Evolutionary conservation across 1,139 yeast species (phyloP).

Genomic region (Pichia cactophila): DNA sequence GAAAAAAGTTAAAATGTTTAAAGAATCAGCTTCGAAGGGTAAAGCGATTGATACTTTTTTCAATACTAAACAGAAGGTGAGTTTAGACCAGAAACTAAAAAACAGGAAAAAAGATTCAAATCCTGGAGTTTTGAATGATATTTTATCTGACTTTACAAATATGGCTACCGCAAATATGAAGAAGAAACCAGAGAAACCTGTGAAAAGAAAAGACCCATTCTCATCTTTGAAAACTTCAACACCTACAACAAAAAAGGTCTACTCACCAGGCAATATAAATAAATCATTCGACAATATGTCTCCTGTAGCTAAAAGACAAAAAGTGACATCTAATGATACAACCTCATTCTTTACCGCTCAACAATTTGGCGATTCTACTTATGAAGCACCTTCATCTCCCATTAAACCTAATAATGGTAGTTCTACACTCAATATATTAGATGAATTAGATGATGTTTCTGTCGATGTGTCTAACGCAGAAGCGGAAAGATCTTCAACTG

Average conservation of each 20-base stretch:
- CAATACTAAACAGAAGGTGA: constrained; percentile 26
- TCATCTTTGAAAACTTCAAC: constrained; percentile 21
- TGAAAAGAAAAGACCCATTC: constrained; percentile 23
- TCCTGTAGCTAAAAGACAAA: constrained; percentile 17
- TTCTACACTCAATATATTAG: constrained; percentile 10
- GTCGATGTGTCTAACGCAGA: constrained; percentile 9
- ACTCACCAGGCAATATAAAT: constrained; percentile 14
- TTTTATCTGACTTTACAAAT: constrained; percentile 37
- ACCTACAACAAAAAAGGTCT: constrained; percentile 5
- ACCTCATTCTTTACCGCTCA: constrained; percentile 18
- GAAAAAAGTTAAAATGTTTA: constrained; percentile 35
- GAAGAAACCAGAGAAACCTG: constrained; percentile 15
- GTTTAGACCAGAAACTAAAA: constrained; percentile 16
- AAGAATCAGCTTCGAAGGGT: constrained; percentile 34
- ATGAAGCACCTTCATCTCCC: constrained; percentile 27
- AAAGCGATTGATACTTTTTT: constrained; percentile 51
- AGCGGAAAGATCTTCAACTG: background rate
- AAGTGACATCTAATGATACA: constrained; percentile 17
- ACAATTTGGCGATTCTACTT: constrained; percentile 14
- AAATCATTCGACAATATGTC: constrained; percentile 9
- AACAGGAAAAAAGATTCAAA: constrained; percentile 25
- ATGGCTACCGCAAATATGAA: constrained; percentile 16
- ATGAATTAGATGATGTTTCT: constrained; percentile 10
- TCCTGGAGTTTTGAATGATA: constrained; percentile 37
- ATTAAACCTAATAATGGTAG: constrained; percentile 7